These are phyloP conservation scores for Colletotrichum scovillei DNA, from an alignment of 2,329 filamentous ascomycete genomes.

Conservation along the genomic window DNA sequence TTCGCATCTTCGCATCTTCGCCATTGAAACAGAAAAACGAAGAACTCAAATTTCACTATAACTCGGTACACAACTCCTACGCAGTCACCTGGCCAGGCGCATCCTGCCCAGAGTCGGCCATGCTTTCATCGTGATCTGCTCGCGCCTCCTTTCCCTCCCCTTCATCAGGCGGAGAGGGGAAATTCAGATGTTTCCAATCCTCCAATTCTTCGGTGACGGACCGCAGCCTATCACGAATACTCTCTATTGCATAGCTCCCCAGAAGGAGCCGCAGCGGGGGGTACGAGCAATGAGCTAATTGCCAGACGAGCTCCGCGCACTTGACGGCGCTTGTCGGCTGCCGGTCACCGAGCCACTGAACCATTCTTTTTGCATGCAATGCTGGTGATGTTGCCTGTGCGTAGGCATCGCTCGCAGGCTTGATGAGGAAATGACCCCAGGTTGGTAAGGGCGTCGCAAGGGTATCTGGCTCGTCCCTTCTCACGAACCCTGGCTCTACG, in stretches of 20 bases:
- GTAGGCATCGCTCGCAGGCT: constrained; percentile 86
- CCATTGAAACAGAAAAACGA: background rate
- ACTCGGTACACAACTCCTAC: background rate
- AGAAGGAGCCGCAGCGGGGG: constrained; percentile 88
- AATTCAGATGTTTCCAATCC: constrained; percentile 91
- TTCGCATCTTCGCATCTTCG: background rate
- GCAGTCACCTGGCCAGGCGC: background rate
- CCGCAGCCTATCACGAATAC: constrained; percentile 87
- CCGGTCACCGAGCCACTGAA: constrained; percentile 93
- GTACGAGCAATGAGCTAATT: constrained; percentile 93
- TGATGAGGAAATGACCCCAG: constrained; percentile 94
- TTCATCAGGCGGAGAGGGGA: constrained; percentile 59
- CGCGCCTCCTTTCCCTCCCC: constrained; percentile 25
- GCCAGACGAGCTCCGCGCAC: constrained; percentile 93
- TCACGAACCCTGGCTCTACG: constrained; percentile 89
- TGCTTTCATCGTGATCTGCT: constrained; percentile 24
- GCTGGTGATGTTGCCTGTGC: constrained; percentile 82
- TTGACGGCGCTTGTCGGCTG: constrained; percentile 95
- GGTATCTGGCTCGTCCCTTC: constrained; percentile 81
- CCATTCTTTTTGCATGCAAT: constrained; percentile 87
- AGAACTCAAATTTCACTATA: no score
- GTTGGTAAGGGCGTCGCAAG: constrained; percentile 72
- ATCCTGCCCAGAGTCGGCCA: constrained; percentile 19
- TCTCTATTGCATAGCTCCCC: constrained; percentile 95
- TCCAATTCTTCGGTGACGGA: constrained; percentile 95